A percentile compares a stretch with the other conserved stretches of the same genome.
These are phyloP conservation scores for Colletotrichum caudatum DNA, from an alignment of 2,329 filamentous ascomycete genomes.

Conservation along the genomic window DNA sequence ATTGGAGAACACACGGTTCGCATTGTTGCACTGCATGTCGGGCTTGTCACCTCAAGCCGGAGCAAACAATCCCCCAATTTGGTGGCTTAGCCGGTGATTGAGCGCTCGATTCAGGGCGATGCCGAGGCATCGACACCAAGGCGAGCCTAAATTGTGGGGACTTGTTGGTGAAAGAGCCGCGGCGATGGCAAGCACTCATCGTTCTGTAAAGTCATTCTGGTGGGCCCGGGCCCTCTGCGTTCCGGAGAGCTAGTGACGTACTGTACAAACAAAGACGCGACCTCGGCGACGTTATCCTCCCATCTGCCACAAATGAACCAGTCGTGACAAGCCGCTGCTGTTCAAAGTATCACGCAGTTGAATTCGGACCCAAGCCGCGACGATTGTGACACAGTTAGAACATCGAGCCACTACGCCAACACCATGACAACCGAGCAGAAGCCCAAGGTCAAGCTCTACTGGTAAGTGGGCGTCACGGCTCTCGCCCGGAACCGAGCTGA, in stretches of 20 bases:
- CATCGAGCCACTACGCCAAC: neutral
- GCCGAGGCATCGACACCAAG: constrained; percentile 23
- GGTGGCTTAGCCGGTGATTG: neutral
- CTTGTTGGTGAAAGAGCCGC: constrained; percentile 6
- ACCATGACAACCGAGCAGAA: constrained; percentile 45
- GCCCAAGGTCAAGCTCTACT: constrained; percentile 73
- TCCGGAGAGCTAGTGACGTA: constrained; percentile 38
- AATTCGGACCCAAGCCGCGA: neutral
- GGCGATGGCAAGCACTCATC: constrained; percentile 23
- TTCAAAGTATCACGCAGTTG: neutral
- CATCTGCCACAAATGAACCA: neutral
- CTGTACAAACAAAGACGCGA: constrained; percentile 33
- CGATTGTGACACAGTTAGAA: neutral
- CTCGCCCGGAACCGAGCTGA: neutral
- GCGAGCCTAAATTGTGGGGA: constrained; percentile 36
- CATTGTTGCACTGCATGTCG: neutral
- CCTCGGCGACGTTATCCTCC: neutral
- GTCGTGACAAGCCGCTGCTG: neutral
- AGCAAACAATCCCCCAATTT: constrained; percentile 19
- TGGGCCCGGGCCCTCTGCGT: constrained; percentile 33
- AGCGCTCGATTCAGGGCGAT: constrained; percentile 7
- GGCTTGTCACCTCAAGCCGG: neutral
- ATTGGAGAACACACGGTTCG: neutral
- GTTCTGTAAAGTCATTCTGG: constrained; percentile 19
- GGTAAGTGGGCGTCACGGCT: constrained; percentile 56